Base-by-base conservation (phyloP, 768 basidiomycete species). In the Cyathus striatus region DNA sequence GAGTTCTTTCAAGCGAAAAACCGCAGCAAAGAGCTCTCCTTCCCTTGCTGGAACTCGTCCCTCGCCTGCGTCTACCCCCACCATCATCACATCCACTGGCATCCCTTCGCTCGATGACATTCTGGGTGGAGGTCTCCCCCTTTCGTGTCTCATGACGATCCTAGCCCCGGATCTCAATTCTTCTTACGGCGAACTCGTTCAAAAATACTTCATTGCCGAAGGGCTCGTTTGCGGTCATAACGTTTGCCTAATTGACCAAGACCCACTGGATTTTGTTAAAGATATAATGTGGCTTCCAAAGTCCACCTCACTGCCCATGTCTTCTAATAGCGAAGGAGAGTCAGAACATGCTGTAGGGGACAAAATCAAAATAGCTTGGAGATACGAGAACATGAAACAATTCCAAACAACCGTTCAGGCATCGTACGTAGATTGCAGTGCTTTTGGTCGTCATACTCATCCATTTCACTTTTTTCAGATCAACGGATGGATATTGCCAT, bases 351-450 rank as follows among this genome's bases (percentile, higher is more conserved):
- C 69, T 25, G 58, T 60, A 14, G 63, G 64, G 10, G 63, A 63
- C 21, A 82, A 81, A 53, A 86, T 94, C 50, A 95, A 88, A 68
- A 98, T 99, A 53, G 96, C 96, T 23, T 99, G 96, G 90, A 77
- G 96, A 57, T 99, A 99, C 62, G 90, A 91, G 55, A 76, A 83
- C 44, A 88, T 97, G 88, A 89, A 86, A 65, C 83, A 74, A 63
- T 95, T 96, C 60, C 79, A 90, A 65, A 96, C 93, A 3, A 91
- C 90, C 2, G 81, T 92, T 17, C 58, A 69, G 35, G 64, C 64
- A 49, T 63, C 65, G 72, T 77, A 72, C 59, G 79, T 76, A 45
- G 55, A 58, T 61, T 57, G 46, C 34, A 45, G 34, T 23, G 22
- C 14, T 42, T 38, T 42, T 37, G 35, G 38, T 33, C 45, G 13